These are phyloP conservation scores for Trichoderma sp. DNA, from an alignment of 2,329 filamentous ascomycete species.

Conservation along the genomic window DNA sequence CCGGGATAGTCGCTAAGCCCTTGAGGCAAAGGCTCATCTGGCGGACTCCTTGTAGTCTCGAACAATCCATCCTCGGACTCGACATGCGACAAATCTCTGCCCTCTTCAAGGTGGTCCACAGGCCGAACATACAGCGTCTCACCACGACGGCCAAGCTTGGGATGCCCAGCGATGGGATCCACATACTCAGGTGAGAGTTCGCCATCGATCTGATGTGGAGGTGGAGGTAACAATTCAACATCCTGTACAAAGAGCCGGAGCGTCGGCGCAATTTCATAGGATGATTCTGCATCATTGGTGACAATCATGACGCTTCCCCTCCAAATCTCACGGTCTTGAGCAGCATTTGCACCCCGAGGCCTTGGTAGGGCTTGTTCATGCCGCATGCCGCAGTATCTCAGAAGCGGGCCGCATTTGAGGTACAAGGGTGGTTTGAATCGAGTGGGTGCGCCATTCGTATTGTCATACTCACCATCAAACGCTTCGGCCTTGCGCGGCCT, in stretches of 20 bases:
- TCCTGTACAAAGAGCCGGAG: slow-evolving; percentile 85
- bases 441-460: slow-evolving; percentile 57
- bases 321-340: slow-evolving; percentile 74
- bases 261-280: slow-evolving; percentile 74
- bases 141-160: slow-evolving; percentile 80
- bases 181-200: slow-evolving; percentile 78
- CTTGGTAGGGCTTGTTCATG: slow-evolving; percentile 51
- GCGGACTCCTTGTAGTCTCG: slow-evolving; percentile 60
- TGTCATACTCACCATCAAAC: slow-evolving; percentile 67
- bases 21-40: slow-evolving; percentile 44
- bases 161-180: slow-evolving; percentile 83
- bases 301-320: slow-evolving; percentile 95
- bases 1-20: slow-evolving; percentile 50
- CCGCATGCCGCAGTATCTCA: slow-evolving; percentile 85
- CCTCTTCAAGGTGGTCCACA: slow-evolving; percentile 80
- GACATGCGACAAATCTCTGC: slow-evolving; percentile 71
- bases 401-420: slow-evolving; percentile 83
- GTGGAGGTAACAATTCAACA: slow-evolving; percentile 76
- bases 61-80: slow-evolving; percentile 84
- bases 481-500: slow-evolving; percentile 58
- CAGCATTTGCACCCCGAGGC: slow-evolving; percentile 27
- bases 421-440: slow-evolving; percentile 81
- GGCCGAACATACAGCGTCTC: slow-evolving; percentile 85
- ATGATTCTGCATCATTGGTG: slow-evolving; percentile 78
- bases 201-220: slow-evolving; percentile 64